A percentile compares a stretch with the other conserved stretches of the same genome.
Conservation (phyloP, 345 rosid genomes). For the Eutrema yunnanense region DNA sequence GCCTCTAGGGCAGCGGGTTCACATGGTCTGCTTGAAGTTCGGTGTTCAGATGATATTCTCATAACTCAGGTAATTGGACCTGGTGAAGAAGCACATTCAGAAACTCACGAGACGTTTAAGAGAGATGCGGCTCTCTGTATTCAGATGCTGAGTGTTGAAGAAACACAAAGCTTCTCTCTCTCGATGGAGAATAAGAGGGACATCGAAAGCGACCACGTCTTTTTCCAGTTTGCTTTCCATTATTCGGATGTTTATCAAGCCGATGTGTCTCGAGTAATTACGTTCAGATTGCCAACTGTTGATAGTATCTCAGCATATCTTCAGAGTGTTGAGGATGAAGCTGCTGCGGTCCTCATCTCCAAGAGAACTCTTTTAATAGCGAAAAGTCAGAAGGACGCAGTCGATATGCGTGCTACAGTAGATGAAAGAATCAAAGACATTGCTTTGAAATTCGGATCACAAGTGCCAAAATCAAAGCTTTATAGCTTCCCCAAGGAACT, state of each 20-base stretch:
- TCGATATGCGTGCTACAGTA: slow-evolving; percentile 62
- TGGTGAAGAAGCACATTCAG: slow-evolving; percentile 87
- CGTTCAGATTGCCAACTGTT: slow-evolving; percentile 73
- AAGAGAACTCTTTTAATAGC: slow-evolving; percentile 85
- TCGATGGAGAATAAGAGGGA: slow-evolving; percentile 85
- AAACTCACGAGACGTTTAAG: slow-evolving; percentile 66
- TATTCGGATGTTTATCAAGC: slow-evolving; percentile 83
- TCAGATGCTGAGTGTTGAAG: slow-evolving; percentile 89
- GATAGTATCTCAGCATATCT: slow-evolving; percentile 86
- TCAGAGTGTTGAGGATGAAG: slow-evolving; percentile 78
- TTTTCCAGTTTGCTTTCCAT: slow-evolving; percentile 78
- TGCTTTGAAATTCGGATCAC: slow-evolving; percentile 72
- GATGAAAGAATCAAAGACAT: slow-evolving; percentile 97
- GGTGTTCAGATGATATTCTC: slow-evolving; percentile 89
- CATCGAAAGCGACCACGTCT: slow-evolving; percentile 61
- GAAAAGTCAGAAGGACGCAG: slow-evolving; percentile 53
- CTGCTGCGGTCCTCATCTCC: slow-evolving; percentile 80
- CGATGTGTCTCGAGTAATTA: slow-evolving; percentile 78
- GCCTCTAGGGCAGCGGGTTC: slow-evolving; percentile 80
- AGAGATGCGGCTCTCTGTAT: slow-evolving; percentile 57
- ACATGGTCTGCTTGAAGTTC: slow-evolving; percentile 81
- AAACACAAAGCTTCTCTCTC: slow-evolving; percentile 84
- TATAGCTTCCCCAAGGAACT: slow-evolving; percentile 82
- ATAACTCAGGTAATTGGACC: slow-evolving; percentile 95
- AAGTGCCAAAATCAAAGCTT: slow-evolving; percentile 74